These are phyloP conservation scores for Santalum album DNA, from an alignment of 164 flowering plant genomes.

Conservation along the genomic window DNA sequence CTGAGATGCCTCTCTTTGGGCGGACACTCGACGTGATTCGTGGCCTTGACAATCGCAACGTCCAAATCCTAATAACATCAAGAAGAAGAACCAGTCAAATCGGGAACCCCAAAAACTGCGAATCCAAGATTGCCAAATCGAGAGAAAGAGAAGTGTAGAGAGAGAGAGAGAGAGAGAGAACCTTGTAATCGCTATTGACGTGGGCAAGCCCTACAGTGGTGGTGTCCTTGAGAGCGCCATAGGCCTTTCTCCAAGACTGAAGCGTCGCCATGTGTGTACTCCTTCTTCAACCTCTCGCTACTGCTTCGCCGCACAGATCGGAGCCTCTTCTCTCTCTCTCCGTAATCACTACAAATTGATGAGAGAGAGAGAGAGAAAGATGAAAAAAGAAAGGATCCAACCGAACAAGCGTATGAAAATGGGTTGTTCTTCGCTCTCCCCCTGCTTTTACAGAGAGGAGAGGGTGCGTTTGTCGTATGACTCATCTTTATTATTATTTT, in stretches of 20 bases:
- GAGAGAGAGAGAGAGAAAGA: neutral
- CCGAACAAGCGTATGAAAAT: neutral
- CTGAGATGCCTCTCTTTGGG: slow-evolving; percentile 92
- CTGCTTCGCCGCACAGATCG: slow-evolving; percentile 1
- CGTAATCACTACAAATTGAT: neutral
- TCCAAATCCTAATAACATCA: slow-evolving; percentile 63
- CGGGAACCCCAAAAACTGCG: neutral
- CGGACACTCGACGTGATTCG: slow-evolving; percentile 91
- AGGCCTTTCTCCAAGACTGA: slow-evolving; percentile 69
- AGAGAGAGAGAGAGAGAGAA: slow-evolving; percentile 10
- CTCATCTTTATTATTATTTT: too few species aligned
- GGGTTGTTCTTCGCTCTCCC: neutral
- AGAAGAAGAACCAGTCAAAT: slow-evolving; percentile 6
- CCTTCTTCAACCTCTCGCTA: neutral
- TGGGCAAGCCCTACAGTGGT: slow-evolving; percentile 88
- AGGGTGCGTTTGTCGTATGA: too few species aligned
- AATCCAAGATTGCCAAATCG: neutral
- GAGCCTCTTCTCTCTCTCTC: neutral
- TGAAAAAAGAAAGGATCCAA: neutral
- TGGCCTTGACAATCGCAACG: slow-evolving; percentile 94
- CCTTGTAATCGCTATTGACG: slow-evolving; percentile 88
- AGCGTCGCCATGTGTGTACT: slow-evolving; percentile 51
- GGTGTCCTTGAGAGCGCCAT: slow-evolving; percentile 84
- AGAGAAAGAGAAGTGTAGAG: neutral
- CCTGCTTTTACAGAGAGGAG: neutral